Conservation (phyloP, 1,284 basidiomycete species). For the Malassezia furfur region DNA sequence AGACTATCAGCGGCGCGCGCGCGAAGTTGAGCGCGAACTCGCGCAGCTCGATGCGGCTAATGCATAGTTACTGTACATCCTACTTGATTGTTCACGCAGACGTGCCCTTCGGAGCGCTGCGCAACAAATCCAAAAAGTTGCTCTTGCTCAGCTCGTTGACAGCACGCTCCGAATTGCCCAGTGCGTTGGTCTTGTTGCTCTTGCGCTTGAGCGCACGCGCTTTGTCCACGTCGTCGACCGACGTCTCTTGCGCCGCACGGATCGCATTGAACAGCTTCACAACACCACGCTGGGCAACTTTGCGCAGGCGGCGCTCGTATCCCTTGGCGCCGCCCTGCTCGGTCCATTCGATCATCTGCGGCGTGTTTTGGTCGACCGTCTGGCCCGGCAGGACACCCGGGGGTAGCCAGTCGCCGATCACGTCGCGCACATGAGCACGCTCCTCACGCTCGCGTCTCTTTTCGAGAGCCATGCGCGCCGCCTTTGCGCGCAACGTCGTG, state of each 20-base stretch:
- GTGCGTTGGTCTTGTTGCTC: slow-evolving; percentile 22
- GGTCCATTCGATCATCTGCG: slow-evolving; percentile 18
- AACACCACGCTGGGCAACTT: slow-evolving; percentile 44
- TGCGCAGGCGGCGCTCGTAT: slow-evolving; percentile 39
- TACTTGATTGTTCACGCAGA: not conserved
- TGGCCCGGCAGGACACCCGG: slow-evolving; percentile 24
- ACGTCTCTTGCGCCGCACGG: slow-evolving; percentile 41
- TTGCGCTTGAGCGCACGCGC: slow-evolving; percentile 20
- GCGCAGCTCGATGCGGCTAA: slow-evolving; percentile 5
- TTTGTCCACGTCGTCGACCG: slow-evolving; percentile 32
- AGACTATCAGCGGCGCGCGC: slow-evolving; percentile 39
- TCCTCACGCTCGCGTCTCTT: slow-evolving; percentile 37
- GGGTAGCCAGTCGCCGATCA: slow-evolving; percentile 45
- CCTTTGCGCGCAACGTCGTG: slow-evolving; percentile 33
- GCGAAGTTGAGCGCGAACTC: slow-evolving; percentile 16
- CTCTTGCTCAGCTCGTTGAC: slow-evolving; percentile 41
- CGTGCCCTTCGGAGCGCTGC: slow-evolving; percentile 5
- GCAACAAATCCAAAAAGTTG: slow-evolving; percentile 42
- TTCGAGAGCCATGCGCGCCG: slow-evolving; percentile 36
- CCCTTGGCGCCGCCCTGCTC: slow-evolving; percentile 33
- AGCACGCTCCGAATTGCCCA: slow-evolving; percentile 21
- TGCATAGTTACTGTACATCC: slow-evolving; percentile 12
- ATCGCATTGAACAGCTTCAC: slow-evolving; percentile 48
- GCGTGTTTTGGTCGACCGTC: not conserved
- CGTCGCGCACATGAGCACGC: slow-evolving; percentile 37